Evolutionary conservation across 1,284 basidiomycete species (phyloP).

Genomic region (Ganoderma multipileum): DNA sequence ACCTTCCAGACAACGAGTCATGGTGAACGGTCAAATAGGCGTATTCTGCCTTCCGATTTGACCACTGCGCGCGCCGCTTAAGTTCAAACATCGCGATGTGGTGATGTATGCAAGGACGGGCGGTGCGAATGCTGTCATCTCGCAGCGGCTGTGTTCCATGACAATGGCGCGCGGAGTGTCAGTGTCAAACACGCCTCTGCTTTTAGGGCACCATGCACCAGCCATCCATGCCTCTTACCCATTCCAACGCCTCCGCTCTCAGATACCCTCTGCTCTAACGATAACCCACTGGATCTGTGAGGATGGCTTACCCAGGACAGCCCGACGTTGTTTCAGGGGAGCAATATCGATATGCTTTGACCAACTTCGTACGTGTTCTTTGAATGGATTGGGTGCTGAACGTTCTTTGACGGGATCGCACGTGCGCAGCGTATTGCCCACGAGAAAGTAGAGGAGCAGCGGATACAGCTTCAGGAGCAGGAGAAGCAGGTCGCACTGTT

Average conservation of each 20-base stretch:
- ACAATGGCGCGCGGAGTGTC: conserved; percentile 7
- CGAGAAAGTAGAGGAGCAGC: conserved; percentile 84
- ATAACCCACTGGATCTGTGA: not conserved
- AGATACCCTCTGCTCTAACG: not conserved
- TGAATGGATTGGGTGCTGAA: not conserved
- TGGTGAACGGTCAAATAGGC: not conserved
- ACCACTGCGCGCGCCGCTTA: not conserved
- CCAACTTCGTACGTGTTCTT: conserved; percentile 70
- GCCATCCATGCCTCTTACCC: conserved; percentile 6
- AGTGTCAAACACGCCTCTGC: conserved; percentile 6
- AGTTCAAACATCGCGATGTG: not conserved
- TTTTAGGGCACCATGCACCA: conserved; percentile 8
- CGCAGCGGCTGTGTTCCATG: conserved; percentile 13
- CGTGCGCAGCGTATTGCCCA: conserved; percentile 75
- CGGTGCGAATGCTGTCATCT: conserved; percentile 9
- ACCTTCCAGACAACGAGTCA: not conserved
- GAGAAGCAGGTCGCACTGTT: conserved; percentile 80
- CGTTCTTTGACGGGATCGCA: not conserved
- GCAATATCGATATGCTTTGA: conserved; percentile 79
- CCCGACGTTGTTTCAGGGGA: conserved; percentile 70
- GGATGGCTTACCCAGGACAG: conserved; percentile 26
- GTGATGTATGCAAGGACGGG: not conserved
- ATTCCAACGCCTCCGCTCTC: not conserved
- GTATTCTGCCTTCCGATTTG: not conserved
- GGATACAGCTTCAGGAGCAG: conserved; percentile 79